phyloP scores from a whole-genome alignment of 495 filamentous ascomycete genomes.

The Lepraria neglecta region DNA sequence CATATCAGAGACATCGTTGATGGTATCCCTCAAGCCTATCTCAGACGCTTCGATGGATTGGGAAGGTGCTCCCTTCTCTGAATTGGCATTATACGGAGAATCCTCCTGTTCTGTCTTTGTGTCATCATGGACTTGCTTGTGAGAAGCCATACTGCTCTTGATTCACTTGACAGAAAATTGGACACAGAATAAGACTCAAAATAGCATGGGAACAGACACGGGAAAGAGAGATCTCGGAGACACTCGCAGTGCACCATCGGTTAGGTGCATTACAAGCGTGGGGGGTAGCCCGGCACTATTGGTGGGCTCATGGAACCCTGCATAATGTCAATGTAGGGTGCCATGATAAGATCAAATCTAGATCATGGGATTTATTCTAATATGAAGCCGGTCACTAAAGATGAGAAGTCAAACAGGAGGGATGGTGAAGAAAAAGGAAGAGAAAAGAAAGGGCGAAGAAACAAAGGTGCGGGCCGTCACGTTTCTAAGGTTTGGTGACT shows the following conservation, averaged over 20 bases:
- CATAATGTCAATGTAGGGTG: neutral
- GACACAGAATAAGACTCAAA: neutral
- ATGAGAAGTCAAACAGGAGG: no score
- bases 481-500: no score
- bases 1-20: conserved; percentile 28
- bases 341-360: neutral
- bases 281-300: neutral
- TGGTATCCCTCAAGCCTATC: neutral
- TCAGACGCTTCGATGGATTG: conserved; percentile 2
- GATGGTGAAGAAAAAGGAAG: no score
- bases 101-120: neutral
- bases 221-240: no score
- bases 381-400: no score
- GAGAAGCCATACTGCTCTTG: neutral
- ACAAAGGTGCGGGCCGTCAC: no score
- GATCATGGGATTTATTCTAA: no score
- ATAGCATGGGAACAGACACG: neutral
- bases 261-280: neutral
- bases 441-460: no score
- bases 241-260: no score
- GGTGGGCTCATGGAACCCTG: neutral
- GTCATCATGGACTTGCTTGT: neutral
- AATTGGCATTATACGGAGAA: neutral
- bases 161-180: neutral
- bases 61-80: neutral